These are phyloP conservation scores for Suillus hirtellus DNA, from an alignment of 768 basidiomycete species.

Conservation along the genomic window DNA sequence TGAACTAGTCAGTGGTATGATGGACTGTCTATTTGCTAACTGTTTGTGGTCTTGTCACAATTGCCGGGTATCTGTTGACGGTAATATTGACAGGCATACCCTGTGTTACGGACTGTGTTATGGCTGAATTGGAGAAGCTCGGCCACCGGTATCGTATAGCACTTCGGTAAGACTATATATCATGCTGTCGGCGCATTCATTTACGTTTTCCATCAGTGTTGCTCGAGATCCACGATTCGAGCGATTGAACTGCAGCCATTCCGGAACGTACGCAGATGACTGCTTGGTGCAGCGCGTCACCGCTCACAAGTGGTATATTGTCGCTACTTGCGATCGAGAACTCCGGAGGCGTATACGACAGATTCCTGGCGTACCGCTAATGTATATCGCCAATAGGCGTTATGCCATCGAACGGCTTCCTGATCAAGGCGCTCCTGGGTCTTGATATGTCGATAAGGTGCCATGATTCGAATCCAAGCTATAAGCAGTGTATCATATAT, in stretches of 20 bases:
- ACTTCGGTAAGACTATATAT: constrained; percentile 61
- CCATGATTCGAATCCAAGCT: too few relatives aligned
- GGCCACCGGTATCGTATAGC: constrained; percentile 95
- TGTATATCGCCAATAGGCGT: constrained; percentile 92
- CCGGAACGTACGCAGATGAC: constrained; percentile 98
- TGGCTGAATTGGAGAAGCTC: constrained; percentile 97
- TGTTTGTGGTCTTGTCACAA: constrained; percentile 50
- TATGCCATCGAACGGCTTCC: constrained; percentile 96
- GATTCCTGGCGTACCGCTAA: constrained; percentile 89
- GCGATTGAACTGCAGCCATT: constrained; percentile 86
- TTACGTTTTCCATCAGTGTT: constrained; percentile 53
- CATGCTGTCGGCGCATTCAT: not conserved
- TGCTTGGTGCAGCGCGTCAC: constrained; percentile 96
- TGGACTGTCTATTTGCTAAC: constrained; percentile 98
- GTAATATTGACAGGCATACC: constrained; percentile 75
- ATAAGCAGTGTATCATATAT: too few relatives aligned
- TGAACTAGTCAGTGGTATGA: constrained; percentile 96
- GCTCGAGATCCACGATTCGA: constrained; percentile 98
- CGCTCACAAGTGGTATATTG: constrained; percentile 93
- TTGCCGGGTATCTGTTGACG: constrained; percentile 10
- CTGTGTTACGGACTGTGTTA: constrained; percentile 98
- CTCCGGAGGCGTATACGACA: constrained; percentile 90
- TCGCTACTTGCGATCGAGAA: constrained; percentile 97
- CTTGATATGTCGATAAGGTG: constrained; percentile 28
- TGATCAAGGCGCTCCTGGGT: constrained; percentile 82